Conservation (phyloP, 2,329 filamentous ascomycete species). For the Ceratocystis papillata region DNA sequence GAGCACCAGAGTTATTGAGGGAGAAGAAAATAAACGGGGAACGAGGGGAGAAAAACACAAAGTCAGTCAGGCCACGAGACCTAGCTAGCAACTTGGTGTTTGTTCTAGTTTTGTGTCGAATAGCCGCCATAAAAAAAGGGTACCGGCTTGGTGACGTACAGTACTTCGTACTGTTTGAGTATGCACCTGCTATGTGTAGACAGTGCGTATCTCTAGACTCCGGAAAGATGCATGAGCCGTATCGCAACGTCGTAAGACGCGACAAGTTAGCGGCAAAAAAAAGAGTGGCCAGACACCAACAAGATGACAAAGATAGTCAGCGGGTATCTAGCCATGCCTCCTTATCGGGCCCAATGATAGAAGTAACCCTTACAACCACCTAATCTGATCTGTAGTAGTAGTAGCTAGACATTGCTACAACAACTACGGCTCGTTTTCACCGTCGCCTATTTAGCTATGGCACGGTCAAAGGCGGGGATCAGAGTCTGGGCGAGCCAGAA, state of each 20-base stretch:
- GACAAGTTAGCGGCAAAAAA: not conserved
- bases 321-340: too few relatives aligned
- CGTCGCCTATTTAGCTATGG: constrained; percentile 33
- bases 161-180: not conserved
- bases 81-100: not conserved
- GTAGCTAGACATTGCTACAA: too few relatives aligned
- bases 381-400: too few relatives aligned
- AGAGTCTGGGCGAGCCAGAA: constrained; percentile 99
- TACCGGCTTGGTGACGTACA: not conserved
- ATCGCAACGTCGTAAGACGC: not conserved
- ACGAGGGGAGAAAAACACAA: too few relatives aligned
- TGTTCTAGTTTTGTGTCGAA: not conserved
- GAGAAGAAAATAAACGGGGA: not conserved
- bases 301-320: too few relatives aligned
- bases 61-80: not conserved
- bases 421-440: not conserved
- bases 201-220: not conserved
- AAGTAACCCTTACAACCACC: too few relatives aligned
- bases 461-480: constrained; percentile 74
- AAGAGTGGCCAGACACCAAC: not conserved
- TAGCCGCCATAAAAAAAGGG: not conserved
- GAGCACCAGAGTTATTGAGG: constrained; percentile 1
- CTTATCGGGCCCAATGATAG: too few relatives aligned
- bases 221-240: not conserved
- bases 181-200: not conserved